Percentiles rank a stretch among this genome's conserved stretches.
Conservation (phyloP, 2,329 filamentous ascomycete genomes). For the Fusarium setosum region DNA sequence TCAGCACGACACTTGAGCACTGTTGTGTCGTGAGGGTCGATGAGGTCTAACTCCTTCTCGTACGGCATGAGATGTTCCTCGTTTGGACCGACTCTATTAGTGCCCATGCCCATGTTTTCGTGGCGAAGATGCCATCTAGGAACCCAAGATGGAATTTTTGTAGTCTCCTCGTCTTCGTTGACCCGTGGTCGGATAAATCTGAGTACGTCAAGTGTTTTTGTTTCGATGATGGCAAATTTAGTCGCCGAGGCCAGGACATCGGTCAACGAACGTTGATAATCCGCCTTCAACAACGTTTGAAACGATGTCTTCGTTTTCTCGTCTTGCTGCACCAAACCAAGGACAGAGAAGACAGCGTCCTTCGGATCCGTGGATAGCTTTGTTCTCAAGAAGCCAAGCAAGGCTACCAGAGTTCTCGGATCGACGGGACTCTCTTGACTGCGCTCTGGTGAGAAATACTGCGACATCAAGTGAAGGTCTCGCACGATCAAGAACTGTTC, state of each 20-base stretch:
- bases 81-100: not conserved
- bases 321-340: not conserved
- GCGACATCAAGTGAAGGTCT: not conserved
- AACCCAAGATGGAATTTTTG: not conserved
- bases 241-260: not conserved
- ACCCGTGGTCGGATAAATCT: not conserved
- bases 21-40: not conserved
- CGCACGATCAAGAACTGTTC: not conserved
- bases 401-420: not conserved
- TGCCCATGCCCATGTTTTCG: not conserved
- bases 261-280: not conserved
- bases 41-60: not conserved
- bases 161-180: not conserved
- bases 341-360: not conserved
- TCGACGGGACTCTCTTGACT: not conserved
- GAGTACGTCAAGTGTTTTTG: not conserved
- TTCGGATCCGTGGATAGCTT: not conserved
- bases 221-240: not conserved
- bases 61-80: not conserved
- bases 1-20: not conserved
- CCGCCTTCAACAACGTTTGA: not conserved
- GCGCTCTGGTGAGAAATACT: not conserved
- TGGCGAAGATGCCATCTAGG: not conserved
- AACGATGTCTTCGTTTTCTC: not conserved
- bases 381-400: not conserved